Base-by-base conservation (phyloP, 1,284 basidiomycete genomes). In the Leucoagaricus sp. region DNA sequence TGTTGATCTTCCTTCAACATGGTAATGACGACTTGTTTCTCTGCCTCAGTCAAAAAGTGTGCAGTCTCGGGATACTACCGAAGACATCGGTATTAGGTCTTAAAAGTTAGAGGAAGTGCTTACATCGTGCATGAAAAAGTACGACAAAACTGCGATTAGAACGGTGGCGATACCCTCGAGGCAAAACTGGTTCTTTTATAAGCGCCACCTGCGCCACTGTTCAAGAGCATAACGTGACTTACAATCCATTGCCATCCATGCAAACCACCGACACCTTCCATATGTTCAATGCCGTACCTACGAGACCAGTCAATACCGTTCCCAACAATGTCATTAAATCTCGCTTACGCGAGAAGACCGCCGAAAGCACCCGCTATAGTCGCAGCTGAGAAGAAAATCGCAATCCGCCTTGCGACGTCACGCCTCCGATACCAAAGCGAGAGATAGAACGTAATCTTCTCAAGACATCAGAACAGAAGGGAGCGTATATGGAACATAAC, bases 381-480 rank as follows among this genome's bases (percentile, higher is more conserved):
- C 10, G 82, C 80, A 33, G 81, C 80, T 15, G 82, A 83, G 67
- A 84, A 83, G 69, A 85, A 84, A 44, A 85, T 77, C 2, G 83
- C 81, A 34, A 84, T 75, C 21, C 82, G 74, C 51, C 65, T 67
- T n/a, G 77, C 79, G 17, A 79, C 73, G 60, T 83, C 81, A 19
- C 69, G 69, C 29, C 75, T 69, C 9, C 80, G 76, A 58, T 84
- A 84, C 82, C 81, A 83, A 40, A 81, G 61, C 12, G 80, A 79
- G 41, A 83, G 73, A 61, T 83, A 84, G 58, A 80, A 85, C 0
- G 74, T 78, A 53, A 84, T 73, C 53, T 77, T 55, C 9, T 49
- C 49, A 26, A 21, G 40, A 3, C 2, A 34, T 57, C 41, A 49
- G 61, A 60, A 28, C 50, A 31, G 40, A 31, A 28, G 36, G 34